Evolutionary conservation across 495 filamentous ascomycete genomes (phyloP).

Genomic region (Bathelium albidoporum): DNA sequence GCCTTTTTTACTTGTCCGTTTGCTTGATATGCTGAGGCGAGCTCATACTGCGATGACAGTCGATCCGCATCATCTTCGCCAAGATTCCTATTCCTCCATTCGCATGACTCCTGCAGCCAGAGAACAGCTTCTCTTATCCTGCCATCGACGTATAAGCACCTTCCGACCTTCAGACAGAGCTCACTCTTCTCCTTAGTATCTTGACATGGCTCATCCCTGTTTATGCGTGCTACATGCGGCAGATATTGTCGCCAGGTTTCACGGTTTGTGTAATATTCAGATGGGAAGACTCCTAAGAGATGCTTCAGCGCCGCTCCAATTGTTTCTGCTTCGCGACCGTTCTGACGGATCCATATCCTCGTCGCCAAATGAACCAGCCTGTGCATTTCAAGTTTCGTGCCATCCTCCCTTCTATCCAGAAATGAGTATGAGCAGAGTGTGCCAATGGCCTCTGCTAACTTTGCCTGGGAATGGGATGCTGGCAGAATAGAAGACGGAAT

Average conservation of each 20-base stretch:
- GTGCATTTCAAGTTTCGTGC: slow-evolving; percentile 20
- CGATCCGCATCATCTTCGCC: slow-evolving; percentile 10
- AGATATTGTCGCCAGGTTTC: slow-evolving; percentile 7
- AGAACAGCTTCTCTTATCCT: slow-evolving; percentile 14
- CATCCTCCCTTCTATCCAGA: slow-evolving; percentile 9
- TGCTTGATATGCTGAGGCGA: slow-evolving; percentile 16
- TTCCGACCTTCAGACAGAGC: slow-evolving; percentile 14
- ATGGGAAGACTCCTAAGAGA: background rate
- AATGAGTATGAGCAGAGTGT: slow-evolving; percentile 23
- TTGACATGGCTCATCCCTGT: background rate
- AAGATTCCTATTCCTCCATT: background rate
- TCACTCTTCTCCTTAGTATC: slow-evolving; percentile 4
- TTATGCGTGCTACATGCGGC: slow-evolving; percentile 26
- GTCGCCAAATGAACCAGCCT: slow-evolving; percentile 25
- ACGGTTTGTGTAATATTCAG: background rate
- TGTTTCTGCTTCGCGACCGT: background rate
- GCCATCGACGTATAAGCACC: slow-evolving; percentile 11
- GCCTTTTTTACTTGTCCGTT: slow-evolving; percentile 14
- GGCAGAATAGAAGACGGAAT: slow-evolving; percentile 24
- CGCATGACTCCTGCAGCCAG: background rate
- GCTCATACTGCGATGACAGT: slow-evolving; percentile 17
- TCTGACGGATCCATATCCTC: slow-evolving; percentile 22
- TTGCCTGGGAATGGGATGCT: slow-evolving; percentile 13
- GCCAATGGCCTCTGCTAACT: slow-evolving; percentile 19
- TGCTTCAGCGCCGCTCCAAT: background rate